phyloP scores from a whole-genome alignment of 2,329 filamentous ascomycete genomes.

The Aspergillus candidus region DNA sequence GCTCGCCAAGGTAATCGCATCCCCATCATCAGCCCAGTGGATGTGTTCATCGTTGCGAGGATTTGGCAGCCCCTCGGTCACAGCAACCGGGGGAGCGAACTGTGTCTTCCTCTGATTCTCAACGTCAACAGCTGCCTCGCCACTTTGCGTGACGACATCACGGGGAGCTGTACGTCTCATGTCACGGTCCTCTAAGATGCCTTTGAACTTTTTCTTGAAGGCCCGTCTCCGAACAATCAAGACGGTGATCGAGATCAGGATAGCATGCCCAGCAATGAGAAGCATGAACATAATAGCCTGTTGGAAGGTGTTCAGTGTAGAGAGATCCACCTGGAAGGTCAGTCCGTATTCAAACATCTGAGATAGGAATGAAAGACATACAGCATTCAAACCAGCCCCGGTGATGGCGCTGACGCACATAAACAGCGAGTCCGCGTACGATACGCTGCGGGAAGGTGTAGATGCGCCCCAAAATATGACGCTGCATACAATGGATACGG shows the following conservation, averaged over 20 bases:
- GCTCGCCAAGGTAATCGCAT: conserved; percentile 23
- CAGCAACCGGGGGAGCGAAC: too few relatives aligned
- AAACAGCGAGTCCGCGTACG: conserved; percentile 62
- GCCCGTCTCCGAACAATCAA: conserved; percentile 55
- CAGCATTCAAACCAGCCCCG: conserved; percentile 61
- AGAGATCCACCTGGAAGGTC: conserved; percentile 41
- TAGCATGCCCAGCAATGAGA: conserved; percentile 59
- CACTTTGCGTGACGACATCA: neutral
- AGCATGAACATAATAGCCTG: conserved; percentile 60
- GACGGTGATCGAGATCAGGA: conserved; percentile 62
- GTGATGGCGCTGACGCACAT: conserved; percentile 62
- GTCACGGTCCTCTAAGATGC: conserved; percentile 40
- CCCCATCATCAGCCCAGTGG: conserved; percentile 24
- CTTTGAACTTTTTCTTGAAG: conserved; percentile 57
- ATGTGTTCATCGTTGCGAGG: conserved; percentile 10
- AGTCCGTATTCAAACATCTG: neutral
- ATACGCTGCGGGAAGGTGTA: conserved; percentile 46
- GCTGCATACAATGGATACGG: conserved; percentile 50
- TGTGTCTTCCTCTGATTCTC: too few relatives aligned
- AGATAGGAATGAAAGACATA: conserved; percentile 24
- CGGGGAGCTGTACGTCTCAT: conserved; percentile 3
- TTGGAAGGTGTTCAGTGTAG: conserved; percentile 60
- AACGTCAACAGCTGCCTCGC: too few relatives aligned
- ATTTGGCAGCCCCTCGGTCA: too few relatives aligned
- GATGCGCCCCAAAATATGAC: conserved; percentile 55